Evolutionary conservation across 2,329 filamentous ascomycete species (phyloP).

Genomic region (Pseudogymnoascus verrucosus): DNA sequence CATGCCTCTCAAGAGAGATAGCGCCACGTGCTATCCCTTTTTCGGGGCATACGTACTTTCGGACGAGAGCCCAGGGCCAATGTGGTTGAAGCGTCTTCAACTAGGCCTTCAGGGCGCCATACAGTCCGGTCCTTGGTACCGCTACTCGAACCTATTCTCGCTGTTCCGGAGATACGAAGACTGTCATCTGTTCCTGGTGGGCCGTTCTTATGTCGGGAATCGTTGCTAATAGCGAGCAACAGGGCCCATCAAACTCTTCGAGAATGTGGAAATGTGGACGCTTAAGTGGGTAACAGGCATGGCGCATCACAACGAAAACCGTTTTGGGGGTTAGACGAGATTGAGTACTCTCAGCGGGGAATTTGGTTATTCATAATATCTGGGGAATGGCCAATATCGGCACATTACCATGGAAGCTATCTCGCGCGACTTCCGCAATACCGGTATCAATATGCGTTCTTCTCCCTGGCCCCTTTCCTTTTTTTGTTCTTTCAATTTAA

Average conservation of each 20-base stretch:
- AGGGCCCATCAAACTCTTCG: not conserved
- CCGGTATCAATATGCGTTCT: constrained; percentile 2
- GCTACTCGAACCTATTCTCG: not conserved
- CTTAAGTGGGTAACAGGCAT: constrained; percentile 8
- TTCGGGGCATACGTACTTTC: constrained; percentile 5
- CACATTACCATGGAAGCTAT: not conserved
- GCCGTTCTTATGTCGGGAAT: not conserved
- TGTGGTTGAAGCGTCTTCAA: not conserved
- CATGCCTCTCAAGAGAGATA: not conserved
- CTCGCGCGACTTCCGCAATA: constrained; percentile 7
- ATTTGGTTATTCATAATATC: constrained; percentile 2
- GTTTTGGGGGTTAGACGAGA: constrained; percentile 4
- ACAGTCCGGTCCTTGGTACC: not conserved
- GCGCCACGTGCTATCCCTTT: constrained; percentile 7
- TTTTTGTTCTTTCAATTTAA: not conserved
- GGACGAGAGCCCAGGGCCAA: not conserved
- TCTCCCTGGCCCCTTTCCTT: not conserved
- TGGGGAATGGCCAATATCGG: constrained; percentile 5
- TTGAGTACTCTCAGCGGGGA: not conserved
- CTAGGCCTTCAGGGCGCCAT: not conserved
- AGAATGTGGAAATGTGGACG: constrained; percentile 4
- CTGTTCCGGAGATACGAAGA: constrained; percentile 4
- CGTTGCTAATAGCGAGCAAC: not conserved
- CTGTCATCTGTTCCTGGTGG: constrained; percentile 1
- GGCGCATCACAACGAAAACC: not conserved